These are phyloP conservation scores for Phycomyces nitens DNA, from an alignment of 192 early-diverging fungal genomes.

Conservation along the genomic window DNA sequence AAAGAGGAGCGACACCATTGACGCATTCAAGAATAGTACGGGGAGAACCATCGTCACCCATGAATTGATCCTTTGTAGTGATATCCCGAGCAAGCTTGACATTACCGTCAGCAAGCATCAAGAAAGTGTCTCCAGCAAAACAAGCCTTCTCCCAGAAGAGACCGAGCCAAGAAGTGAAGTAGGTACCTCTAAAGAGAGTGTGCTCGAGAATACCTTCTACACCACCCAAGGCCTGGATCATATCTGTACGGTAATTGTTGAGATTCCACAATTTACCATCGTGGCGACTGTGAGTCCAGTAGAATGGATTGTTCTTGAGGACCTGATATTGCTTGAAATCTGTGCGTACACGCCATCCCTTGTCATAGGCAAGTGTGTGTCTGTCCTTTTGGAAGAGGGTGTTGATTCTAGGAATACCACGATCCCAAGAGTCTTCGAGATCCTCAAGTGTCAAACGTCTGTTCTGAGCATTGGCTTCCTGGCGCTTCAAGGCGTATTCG, in stretches of 20 bases:
- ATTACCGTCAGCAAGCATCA: constrained; percentile 36
- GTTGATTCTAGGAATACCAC: constrained; percentile 97
- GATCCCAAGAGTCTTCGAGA: constrained; percentile 97
- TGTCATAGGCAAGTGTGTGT: constrained; percentile 98
- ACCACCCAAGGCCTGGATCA: constrained; percentile 98
- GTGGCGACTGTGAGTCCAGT: constrained; percentile 77
- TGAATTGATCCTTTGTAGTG: constrained; percentile 33
- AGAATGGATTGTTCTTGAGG: constrained; percentile 93
- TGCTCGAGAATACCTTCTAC: constrained; percentile 99
- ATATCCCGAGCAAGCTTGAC: constrained; percentile 34
- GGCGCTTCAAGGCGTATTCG: constrained; percentile 95
- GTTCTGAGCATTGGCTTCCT: constrained; percentile 95
- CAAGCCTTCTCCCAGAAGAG: constrained; percentile 89
- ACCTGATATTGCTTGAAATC: constrained; percentile 98
- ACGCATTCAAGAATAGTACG: constrained; percentile 37
- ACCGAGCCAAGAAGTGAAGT: constrained; percentile 98
- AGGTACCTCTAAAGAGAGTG: constrained; percentile 97
- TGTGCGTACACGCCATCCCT: constrained; percentile 96
- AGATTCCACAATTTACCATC: constrained; percentile 61
- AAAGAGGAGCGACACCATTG: constrained; percentile 26
- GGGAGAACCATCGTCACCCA: constrained; percentile 49
- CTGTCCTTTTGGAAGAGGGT: constrained; percentile 98
- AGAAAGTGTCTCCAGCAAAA: constrained; percentile 16
- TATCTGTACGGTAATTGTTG: constrained; percentile 97
- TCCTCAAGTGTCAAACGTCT: constrained; percentile 98